These are phyloP conservation scores for Emmonsia crescens DNA, from an alignment of 2,329 filamentous ascomycete species.

Conservation along the genomic window DNA sequence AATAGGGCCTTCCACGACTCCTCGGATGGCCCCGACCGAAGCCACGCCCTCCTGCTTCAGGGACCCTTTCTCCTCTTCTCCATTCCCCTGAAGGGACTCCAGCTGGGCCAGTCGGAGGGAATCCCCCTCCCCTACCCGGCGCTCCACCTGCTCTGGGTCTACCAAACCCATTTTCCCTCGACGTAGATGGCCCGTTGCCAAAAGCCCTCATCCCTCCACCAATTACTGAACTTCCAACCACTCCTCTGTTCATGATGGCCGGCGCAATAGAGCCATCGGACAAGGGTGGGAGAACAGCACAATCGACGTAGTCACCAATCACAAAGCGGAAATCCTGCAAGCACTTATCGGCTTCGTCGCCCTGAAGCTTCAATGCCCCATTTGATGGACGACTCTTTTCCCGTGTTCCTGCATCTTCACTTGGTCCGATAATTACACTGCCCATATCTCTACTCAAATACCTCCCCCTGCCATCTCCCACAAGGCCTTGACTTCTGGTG, in stretches of 20 bases:
- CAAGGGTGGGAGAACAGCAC: conserved; percentile 66
- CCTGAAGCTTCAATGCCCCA: conserved; percentile 34
- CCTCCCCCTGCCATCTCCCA: conserved; percentile 41
- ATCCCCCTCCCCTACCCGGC: conserved; percentile 31
- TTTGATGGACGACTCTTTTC: conserved; percentile 31
- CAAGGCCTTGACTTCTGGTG: conserved; percentile 36
- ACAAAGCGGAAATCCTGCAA: conserved; percentile 69
- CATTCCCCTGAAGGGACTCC: conserved; percentile 38
- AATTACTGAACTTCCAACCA: conserved; percentile 33
- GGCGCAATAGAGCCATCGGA: conserved; percentile 64
- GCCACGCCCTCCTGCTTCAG: conserved; percentile 28
- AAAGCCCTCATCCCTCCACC: conserved; percentile 33
- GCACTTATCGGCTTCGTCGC: conserved; percentile 59
- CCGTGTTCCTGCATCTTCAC: conserved; percentile 22
- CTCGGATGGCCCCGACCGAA: conserved; percentile 29
- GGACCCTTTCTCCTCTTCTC: conserved; percentile 38
- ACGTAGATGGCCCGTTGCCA: conserved; percentile 14
- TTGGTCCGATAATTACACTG: conserved; percentile 59
- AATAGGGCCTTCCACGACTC: conserved; percentile 33
- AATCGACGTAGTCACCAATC: conserved; percentile 78
- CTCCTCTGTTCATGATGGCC: conserved; percentile 40
- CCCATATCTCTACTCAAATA: conserved; percentile 75
- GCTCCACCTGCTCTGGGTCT: conserved; percentile 29
- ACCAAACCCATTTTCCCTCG: conserved; percentile 37
- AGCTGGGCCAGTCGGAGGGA: conserved; percentile 25